These are phyloP conservation scores for Linnemannia hyalina DNA, from an alignment of 192 early-diverging fungal genomes.

Conservation along the genomic window DNA sequence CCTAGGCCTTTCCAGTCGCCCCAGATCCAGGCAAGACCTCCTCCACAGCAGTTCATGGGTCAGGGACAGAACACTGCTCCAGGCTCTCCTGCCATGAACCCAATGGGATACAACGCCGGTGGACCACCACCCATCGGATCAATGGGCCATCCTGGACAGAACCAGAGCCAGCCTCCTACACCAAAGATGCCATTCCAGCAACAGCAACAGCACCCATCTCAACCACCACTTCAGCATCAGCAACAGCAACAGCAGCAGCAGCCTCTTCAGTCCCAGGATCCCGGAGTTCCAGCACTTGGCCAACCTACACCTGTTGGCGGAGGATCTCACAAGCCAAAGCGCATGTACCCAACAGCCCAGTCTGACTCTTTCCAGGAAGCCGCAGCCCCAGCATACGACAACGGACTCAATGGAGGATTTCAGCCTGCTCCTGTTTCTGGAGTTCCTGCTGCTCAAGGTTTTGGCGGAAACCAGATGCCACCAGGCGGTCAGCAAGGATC, in stretches of 20 bases:
- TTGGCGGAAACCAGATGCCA: conserved; percentile 12
- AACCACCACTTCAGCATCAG: not conserved
- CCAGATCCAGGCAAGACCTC: conserved; percentile 21
- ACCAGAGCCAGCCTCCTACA: conserved; percentile 18
- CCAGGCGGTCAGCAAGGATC: conserved; percentile 4
- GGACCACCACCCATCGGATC: conserved; percentile 13
- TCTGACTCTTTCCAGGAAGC: conserved; percentile 52
- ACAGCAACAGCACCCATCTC: not conserved
- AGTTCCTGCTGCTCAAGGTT: not conserved
- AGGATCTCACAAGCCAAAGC: conserved; percentile 53
- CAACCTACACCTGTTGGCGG: conserved; percentile 18
- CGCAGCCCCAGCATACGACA: conserved; percentile 10
- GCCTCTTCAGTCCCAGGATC: conserved; percentile 12
- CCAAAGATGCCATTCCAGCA: conserved; percentile 22
- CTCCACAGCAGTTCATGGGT: conserved; percentile 2
- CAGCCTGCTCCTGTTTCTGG: conserved; percentile 30
- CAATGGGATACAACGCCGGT: conserved; percentile 23
- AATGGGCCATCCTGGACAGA: not conserved
- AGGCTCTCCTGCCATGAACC: conserved; percentile 19
- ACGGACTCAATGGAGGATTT: conserved; percentile 29
- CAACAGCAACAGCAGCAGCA: conserved; percentile 12
- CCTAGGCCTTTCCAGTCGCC: conserved; percentile 18
- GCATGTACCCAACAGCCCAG: conserved; percentile 64
- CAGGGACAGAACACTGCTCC: conserved; percentile 11
- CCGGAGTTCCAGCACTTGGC: conserved; percentile 14